Base-by-base conservation (phyloP, 2,329 filamentous ascomycete species). In the Amauroascus niger region DNA sequence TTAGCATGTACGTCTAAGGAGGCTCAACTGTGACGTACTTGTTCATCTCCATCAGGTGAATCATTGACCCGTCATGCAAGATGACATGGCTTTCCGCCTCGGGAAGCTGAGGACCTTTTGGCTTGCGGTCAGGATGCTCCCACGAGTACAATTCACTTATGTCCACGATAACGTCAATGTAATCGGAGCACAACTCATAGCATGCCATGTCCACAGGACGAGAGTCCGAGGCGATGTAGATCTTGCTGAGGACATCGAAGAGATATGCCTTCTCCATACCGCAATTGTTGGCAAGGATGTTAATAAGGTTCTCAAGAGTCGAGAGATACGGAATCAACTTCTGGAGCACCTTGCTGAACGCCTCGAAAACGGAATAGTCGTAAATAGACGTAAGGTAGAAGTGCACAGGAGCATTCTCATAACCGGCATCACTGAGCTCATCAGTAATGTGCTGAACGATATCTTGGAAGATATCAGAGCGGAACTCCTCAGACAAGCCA, bases 371-470 rank as follows among this genome's bases (percentile, higher is more conserved):
- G 63, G 87, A 94, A 72, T 96, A 91, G 69, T 98, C 93, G 76
- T 97, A 98, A 68, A 98, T 98, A 66, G 87, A 94, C 13, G 93
- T 98, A 54, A 95, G 82, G 68, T 98, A 91, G 72, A 95, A 98
- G 55, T 86, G 90, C 59, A 98, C 87, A 0, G 88, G 88, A 1
- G 89, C 88, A 65, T 95, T 95, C 66, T 95, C 91, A 66, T 95
- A 88, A 11, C 90, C 91, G 57, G 88, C 82, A 67, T 98, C 93
- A 9, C 86, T 91, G 30, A 98, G 81, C 68, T 98, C 93, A 67
- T 98, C 93, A 64, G 95, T 89, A 58, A 97, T 95, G 37, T 89
- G 84, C 67, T 97, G 94, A 50, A 90, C 90, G 59, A 98, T 95
- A 70, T 98, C 93, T 55, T 93, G 86, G 73, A 95, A 93, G 16